phyloP scores from a whole-genome alignment of 2,329 filamentous ascomycete genomes.

The Aspergillus novoparasiticus region DNA sequence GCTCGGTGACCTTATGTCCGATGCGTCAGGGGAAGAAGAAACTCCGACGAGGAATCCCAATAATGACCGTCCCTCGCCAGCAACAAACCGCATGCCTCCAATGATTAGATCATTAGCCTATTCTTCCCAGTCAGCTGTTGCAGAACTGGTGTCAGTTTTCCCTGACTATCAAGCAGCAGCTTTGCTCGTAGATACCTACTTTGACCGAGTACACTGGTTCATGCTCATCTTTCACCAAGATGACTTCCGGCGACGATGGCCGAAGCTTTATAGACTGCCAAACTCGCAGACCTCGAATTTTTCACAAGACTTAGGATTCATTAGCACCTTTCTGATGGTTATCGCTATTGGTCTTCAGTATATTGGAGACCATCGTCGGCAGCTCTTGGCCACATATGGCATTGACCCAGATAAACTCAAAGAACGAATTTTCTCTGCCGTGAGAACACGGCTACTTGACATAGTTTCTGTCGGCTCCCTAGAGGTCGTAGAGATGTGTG shows the following conservation, averaged over 20 bases:
- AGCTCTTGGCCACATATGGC: conserved; percentile 5
- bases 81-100: background rate
- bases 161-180: conserved; percentile 25
- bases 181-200: conserved; percentile 40
- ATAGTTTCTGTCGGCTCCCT: conserved; percentile 28
- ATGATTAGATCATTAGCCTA: background rate
- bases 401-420: conserved; percentile 11
- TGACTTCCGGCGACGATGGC: conserved; percentile 30
- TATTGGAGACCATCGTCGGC: conserved; percentile 14
- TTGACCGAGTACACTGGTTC: conserved; percentile 45
- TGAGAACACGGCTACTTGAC: conserved; percentile 23
- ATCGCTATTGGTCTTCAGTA: conserved; percentile 29
- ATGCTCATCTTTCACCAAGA: conserved; percentile 41
- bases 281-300: background rate
- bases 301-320: conserved; percentile 11
- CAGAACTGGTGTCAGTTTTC: conserved; percentile 21
- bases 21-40: background rate
- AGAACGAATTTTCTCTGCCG: conserved; percentile 18
- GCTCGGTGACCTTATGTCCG: background rate
- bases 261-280: conserved; percentile 15
- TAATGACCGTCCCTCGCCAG: background rate
- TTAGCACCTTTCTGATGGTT: conserved; percentile 27
- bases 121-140: conserved; percentile 5
- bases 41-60: background rate
- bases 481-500: conserved; percentile 38